Evolutionary conservation across 257 asterid species (phyloP).

Genomic region (Gentiana dahurica): DNA sequence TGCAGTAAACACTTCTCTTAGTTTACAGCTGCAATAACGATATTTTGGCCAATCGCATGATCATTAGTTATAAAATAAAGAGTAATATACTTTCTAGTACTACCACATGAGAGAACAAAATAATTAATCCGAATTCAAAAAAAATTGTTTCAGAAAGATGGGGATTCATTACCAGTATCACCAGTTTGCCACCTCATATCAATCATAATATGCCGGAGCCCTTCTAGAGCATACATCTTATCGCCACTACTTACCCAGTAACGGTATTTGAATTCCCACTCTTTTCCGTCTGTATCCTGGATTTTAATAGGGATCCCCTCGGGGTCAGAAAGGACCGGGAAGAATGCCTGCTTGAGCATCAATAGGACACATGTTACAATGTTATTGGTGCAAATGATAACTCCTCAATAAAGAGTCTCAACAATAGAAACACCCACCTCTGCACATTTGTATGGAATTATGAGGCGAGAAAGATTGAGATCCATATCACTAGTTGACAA

Average conservation of each 20-base stretch:
- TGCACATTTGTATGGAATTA: constrained; percentile 56
- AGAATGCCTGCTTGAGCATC: constrained; percentile 36
- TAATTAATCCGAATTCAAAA: not conserved
- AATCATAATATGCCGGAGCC: constrained; percentile 55
- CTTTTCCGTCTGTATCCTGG: constrained; percentile 59
- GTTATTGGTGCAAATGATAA: not conserved
- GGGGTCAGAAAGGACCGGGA: constrained; percentile 51
- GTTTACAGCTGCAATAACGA: not conserved
- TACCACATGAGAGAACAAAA: no score
- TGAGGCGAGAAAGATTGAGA: constrained; percentile 43
- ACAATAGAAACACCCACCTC: constrained; percentile 35
- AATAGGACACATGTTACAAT: not conserved
- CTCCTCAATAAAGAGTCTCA: not conserved
- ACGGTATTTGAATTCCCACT: constrained; percentile 53
- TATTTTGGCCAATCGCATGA: no score
- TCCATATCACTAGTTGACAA: constrained; percentile 51
- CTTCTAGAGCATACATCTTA: constrained; percentile 56
- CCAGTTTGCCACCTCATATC: constrained; percentile 62
- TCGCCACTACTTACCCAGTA: constrained; percentile 47
- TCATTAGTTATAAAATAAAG: no score
- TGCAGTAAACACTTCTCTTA: constrained; percentile 12
- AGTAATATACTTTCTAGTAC: no score
- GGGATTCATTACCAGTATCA: constrained; percentile 38
- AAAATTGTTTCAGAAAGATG: not conserved
- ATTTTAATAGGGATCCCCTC: constrained; percentile 40